Conservation (phyloP, 176 grass and related monocot species). For the Alopecurus myosuroides region DNA sequence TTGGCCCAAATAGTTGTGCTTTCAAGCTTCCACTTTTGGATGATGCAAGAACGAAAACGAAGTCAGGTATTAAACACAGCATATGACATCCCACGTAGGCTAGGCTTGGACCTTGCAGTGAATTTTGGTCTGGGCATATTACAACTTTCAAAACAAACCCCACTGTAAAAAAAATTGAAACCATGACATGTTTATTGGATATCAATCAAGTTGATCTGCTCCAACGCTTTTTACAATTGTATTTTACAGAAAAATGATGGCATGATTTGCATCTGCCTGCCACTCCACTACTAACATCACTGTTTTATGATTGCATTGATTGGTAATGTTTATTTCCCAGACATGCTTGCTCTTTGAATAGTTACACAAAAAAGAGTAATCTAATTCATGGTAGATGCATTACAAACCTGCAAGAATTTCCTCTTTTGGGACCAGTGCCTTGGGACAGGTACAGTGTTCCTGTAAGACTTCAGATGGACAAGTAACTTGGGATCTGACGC, state of each 20-base stretch:
- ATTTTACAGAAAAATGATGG: background rate
- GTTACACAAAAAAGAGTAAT: constrained; percentile 11
- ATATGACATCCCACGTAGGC: background rate
- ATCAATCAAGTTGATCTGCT: background rate
- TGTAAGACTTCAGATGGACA: constrained; percentile 76
- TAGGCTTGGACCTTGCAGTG: background rate
- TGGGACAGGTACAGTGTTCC: constrained; percentile 88
- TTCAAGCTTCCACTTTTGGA: background rate
- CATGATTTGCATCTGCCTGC: background rate
- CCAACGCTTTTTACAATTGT: background rate
- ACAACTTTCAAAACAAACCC: background rate
- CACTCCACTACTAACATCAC: background rate
- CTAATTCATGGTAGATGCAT: background rate
- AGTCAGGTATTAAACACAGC: background rate
- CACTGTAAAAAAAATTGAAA: background rate
- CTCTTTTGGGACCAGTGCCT: constrained; percentile 88
- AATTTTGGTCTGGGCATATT: background rate
- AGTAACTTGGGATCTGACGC: constrained; percentile 76
- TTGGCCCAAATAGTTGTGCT: background rate
- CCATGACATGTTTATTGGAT: background rate
- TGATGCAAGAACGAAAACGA: background rate
- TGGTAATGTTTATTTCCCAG: background rate
- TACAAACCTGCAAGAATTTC: constrained; percentile 85
- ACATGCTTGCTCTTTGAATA: background rate
- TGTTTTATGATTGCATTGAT: background rate